Evolutionary conservation across 495 filamentous ascomycete species (phyloP).

Genomic region (Cenococcum geophilum): DNA sequence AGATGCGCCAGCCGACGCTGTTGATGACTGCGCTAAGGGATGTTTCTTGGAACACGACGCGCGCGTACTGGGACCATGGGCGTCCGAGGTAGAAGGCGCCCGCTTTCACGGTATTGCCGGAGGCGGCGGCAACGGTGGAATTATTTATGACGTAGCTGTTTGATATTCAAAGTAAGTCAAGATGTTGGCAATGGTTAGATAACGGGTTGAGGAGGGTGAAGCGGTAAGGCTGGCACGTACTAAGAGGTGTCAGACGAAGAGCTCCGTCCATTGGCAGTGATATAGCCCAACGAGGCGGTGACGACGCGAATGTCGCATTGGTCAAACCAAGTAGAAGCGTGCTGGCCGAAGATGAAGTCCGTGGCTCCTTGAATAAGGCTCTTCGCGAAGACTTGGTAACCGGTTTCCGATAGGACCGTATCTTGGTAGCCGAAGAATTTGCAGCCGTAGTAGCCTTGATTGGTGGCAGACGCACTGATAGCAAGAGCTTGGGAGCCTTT

Average conservation of each 20-base stretch:
- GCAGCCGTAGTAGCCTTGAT: constrained; percentile 56
- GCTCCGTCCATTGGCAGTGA: constrained; percentile 53
- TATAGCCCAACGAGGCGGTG: constrained; percentile 41
- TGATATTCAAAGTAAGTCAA: constrained; percentile 3
- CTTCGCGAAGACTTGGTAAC: constrained; percentile 51
- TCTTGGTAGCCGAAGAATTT: constrained; percentile 56
- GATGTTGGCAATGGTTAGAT: not conserved
- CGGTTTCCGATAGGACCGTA: constrained; percentile 54
- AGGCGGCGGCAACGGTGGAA: constrained; percentile 42
- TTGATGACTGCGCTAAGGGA: constrained; percentile 53
- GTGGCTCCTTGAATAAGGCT: constrained; percentile 54
- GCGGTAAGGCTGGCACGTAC: not conserved
- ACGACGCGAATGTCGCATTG: constrained; percentile 51
- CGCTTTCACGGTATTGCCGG: constrained; percentile 43
- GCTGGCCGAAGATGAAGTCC: constrained; percentile 64
- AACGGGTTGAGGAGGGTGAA: not conserved
- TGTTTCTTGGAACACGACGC: constrained; percentile 58
- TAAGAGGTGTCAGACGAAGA: constrained; percentile 47
- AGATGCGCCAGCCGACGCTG: constrained; percentile 54
- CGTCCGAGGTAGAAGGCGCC: constrained; percentile 58
- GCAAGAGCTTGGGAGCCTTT: constrained; percentile 55
- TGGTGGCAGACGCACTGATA: constrained; percentile 46
- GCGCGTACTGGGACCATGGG: constrained; percentile 58
- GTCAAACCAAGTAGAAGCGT: constrained; percentile 57
- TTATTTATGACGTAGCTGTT: constrained; percentile 56